Conservation (phyloP, 169 alveolate species). For the Eimeria necatrix region DNA sequence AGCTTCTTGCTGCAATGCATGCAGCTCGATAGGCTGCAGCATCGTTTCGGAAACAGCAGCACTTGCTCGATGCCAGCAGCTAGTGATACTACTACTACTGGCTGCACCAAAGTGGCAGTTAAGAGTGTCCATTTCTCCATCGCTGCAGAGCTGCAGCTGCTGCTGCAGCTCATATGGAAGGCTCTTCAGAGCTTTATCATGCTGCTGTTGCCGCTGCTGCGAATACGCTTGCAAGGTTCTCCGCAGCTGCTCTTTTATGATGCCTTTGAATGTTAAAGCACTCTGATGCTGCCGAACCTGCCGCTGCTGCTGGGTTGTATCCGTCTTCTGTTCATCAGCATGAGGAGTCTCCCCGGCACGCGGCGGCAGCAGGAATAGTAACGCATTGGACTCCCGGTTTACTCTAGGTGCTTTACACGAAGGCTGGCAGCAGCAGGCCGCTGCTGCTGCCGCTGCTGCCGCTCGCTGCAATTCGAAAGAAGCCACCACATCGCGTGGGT, state of each 20-base stretch:
- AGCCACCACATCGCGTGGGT: neutral
- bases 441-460: conserved; percentile 19
- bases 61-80: conserved; percentile 56
- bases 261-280: neutral
- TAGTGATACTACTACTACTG: conserved; percentile 4
- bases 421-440: conserved; percentile 6
- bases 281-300: neutral
- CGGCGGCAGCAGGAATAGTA: conserved; percentile 12
- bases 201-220: conserved; percentile 67
- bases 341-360: neutral
- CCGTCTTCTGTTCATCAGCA: neutral
- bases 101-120: neutral
- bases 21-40: conserved; percentile 60
- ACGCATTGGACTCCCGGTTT: neutral
- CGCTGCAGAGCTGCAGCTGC: conserved; percentile 31
- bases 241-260: conserved; percentile 13
- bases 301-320: conserved; percentile 26
- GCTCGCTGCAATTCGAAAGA: neutral
- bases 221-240: neutral
- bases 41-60: conserved; percentile 13
- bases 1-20: conserved; percentile 39
- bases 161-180: conserved; percentile 28
- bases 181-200: neutral
- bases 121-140: neutral
- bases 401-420: neutral